phyloP scores from a whole-genome alignment of 1,284 basidiomycete genomes.

The Sanghuangporus weigelae region DNA sequence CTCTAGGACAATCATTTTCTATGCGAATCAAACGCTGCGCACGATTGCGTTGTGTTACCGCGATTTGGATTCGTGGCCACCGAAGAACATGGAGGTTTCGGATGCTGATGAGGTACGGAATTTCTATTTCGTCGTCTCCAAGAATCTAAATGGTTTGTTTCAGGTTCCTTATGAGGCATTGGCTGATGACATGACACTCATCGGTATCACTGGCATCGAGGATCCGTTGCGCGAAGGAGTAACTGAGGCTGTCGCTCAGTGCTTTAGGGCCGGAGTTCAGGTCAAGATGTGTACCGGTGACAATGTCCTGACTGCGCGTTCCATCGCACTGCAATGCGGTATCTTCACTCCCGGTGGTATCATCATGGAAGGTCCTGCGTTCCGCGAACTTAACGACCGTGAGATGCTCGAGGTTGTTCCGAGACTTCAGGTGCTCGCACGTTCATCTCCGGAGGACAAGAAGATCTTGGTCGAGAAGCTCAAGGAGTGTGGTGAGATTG shows the following conservation, averaged over 20 bases:
- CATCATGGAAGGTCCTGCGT: slow-evolving; percentile 93
- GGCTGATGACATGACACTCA: slow-evolving; percentile 72
- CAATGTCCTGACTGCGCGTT: slow-evolving; percentile 90
- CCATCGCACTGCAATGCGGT: slow-evolving; percentile 93
- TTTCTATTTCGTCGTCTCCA: background rate
- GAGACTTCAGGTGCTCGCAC: slow-evolving; percentile 76
- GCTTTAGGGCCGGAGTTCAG: slow-evolving; percentile 85
- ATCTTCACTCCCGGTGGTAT: slow-evolving; percentile 91
- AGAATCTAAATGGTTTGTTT: slow-evolving; percentile 22
- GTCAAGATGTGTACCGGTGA: slow-evolving; percentile 99
- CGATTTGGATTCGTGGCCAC: slow-evolving; percentile 88
- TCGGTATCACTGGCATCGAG: slow-evolving; percentile 91
- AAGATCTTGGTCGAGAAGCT: slow-evolving; percentile 88
- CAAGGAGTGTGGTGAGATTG: slow-evolving; percentile 85
- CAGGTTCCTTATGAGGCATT: slow-evolving; percentile 70
- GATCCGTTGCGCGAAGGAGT: slow-evolving; percentile 93
- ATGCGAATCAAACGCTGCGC: slow-evolving; percentile 91
- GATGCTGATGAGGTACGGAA: slow-evolving; percentile 51
- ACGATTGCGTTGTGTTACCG: slow-evolving; percentile 93
- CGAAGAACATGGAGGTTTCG: slow-evolving; percentile 38
- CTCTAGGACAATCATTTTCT: slow-evolving; percentile 89
- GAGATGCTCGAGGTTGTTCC: slow-evolving; percentile 65
- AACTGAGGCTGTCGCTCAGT: slow-evolving; percentile 80
- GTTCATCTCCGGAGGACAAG: slow-evolving; percentile 98
- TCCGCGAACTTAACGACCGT: slow-evolving; percentile 50